Percentiles rank a stretch among this genome's conserved stretches.
Conservation (phyloP, 257 asterid genomes). For the Ligustrum vulgare region DNA sequence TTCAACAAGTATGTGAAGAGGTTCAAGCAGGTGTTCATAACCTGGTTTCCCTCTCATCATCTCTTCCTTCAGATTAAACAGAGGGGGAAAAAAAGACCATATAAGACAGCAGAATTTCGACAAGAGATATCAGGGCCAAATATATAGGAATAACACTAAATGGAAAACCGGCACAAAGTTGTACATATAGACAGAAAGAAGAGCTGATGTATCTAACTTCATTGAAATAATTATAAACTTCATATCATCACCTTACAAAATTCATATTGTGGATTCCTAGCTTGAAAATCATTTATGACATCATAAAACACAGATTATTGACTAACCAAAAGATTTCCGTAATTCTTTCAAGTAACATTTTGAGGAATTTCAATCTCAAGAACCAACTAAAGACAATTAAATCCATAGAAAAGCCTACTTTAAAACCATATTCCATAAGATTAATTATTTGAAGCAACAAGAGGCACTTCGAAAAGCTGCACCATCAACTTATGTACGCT, state of each 20-base stretch:
- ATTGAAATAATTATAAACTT: too few species aligned
- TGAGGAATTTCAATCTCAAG: not conserved
- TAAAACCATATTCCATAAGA: not conserved
- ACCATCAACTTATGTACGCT: not conserved
- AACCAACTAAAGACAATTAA: not conserved
- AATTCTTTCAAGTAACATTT: not conserved
- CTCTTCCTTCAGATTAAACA: slow-evolving; percentile 73
- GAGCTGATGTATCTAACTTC: not conserved
- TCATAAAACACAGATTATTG: not conserved
- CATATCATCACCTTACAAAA: too few species aligned
- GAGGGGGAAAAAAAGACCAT: slow-evolving; percentile 2
- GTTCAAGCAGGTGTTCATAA: slow-evolving; percentile 92
- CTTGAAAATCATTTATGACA: not conserved
- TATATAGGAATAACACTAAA: slow-evolving; percentile 3
- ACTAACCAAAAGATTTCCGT: not conserved
- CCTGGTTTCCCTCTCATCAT: slow-evolving; percentile 99
- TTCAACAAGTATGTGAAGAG: slow-evolving; percentile 93
- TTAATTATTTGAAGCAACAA: not conserved
- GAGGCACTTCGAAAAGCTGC: not conserved
- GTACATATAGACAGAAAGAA: not conserved
- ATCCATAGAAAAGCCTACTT: not conserved
- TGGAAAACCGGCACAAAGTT: not conserved
- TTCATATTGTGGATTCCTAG: too few species aligned
- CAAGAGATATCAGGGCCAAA: not conserved
- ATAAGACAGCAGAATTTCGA: slow-evolving; percentile 9